A percentile compares a stretch with the other conserved stretches of the same genome.
Conservation (phyloP, 2,329 filamentous ascomycete species). For the Pseudovirgaria hyperparasitica region DNA sequence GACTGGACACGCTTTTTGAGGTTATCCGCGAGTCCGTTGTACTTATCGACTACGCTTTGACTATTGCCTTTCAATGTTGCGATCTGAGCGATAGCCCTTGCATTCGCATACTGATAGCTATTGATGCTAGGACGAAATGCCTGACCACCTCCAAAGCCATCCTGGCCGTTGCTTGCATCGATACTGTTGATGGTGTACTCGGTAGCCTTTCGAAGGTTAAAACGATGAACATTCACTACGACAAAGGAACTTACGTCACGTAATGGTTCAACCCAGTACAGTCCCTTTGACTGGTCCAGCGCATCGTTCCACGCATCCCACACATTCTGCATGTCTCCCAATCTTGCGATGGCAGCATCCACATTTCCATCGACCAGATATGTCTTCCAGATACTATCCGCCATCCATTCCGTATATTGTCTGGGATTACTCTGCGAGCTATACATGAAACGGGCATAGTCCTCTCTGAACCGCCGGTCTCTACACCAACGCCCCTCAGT, state of each 20-base stretch:
- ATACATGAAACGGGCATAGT: constrained; percentile 31
- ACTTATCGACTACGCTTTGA: constrained; percentile 6
- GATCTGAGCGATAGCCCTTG: constrained; percentile 27
- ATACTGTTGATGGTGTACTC: constrained; percentile 34
- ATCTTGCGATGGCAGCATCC: constrained; percentile 15
- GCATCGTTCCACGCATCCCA: constrained; percentile 27
- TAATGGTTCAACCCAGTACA: constrained; percentile 32
- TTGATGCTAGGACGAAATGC: constrained; percentile 33
- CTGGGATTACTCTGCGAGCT: constrained; percentile 26
- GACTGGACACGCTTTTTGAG: constrained; percentile 26
- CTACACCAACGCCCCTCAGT: constrained; percentile 32
- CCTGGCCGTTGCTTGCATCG: constrained; percentile 26
- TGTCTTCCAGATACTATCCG: constrained; percentile 25
- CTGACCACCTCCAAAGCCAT: constrained; percentile 29
- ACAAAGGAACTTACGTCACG: no score
- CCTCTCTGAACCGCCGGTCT: constrained; percentile 31
- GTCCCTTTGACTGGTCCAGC: constrained; percentile 24
- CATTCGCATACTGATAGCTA: constrained; percentile 32
- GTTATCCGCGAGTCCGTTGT: constrained; percentile 15
- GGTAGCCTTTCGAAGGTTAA: no score
- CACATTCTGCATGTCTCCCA: constrained; percentile 24
- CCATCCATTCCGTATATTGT: constrained; percentile 33
- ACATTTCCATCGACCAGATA: constrained; percentile 31
- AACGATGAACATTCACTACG: no score
- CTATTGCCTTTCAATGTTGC: constrained; percentile 18